A percentile compares a stretch with the other conserved stretches of the same genome.
Evolutionary conservation across 441 rosid species (phyloP).

Genomic region (Corymbia citriodora): DNA sequence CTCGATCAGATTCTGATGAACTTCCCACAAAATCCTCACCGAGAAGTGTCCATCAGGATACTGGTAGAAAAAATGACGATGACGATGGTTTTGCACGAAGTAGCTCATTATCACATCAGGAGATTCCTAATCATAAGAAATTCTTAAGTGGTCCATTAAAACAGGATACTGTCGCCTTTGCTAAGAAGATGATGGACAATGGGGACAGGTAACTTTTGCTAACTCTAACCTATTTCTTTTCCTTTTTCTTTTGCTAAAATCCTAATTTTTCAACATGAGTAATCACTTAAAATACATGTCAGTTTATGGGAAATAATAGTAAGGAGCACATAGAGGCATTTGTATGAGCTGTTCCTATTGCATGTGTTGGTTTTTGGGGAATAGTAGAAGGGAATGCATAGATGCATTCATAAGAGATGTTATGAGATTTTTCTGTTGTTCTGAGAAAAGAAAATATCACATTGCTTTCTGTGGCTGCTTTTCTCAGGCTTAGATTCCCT

Average conservation of each 20-base stretch:
- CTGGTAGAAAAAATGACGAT: conserved; percentile 37
- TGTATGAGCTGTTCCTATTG: neutral
- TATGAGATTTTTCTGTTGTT: neutral
- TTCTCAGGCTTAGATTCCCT: neutral
- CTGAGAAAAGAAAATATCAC: neutral
- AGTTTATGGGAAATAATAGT: neutral
- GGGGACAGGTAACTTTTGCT: conserved; percentile 57
- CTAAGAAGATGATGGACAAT: conserved; percentile 45
- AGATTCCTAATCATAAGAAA: conserved; percentile 39
- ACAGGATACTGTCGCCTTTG: conserved; percentile 50
- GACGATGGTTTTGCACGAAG: conserved; percentile 36
- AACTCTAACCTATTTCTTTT: neutral
- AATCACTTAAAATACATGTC: neutral
- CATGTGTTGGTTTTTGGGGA: neutral
- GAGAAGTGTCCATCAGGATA: conserved; percentile 30
- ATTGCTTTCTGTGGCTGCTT: neutral
- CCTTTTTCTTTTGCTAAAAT: neutral
- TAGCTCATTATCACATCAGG: conserved; percentile 37
- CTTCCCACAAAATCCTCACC: conserved; percentile 27
- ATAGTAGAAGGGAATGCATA: neutral
- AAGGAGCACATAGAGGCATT: neutral
- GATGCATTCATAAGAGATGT: neutral
- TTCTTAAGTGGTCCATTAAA: conserved; percentile 63
- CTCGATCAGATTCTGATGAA: conserved; percentile 37
- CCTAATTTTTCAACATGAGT: neutral